Base-by-base conservation (phyloP, 2,329 filamentous ascomycete species). In the Macroventuria anomochaeta region DNA sequence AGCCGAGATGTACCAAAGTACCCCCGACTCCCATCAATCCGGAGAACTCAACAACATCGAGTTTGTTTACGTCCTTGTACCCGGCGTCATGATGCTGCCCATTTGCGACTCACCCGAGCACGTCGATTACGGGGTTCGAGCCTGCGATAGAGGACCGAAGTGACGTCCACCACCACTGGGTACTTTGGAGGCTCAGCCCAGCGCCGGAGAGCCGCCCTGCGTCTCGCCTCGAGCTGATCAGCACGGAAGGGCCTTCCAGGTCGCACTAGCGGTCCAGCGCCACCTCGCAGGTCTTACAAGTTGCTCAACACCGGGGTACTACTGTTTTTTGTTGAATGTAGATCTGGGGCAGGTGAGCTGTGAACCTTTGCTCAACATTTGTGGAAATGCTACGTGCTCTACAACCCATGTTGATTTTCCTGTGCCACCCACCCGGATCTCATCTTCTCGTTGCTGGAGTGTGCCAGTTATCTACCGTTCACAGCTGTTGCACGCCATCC, bases 151-250 rank as follows among this genome's bases (percentile, higher is more conserved):
- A n/a, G n/a, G n/a, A n/a, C n/a, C n/a, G n/a, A n/a, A n/a, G n/a
- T n/a, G n/a, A n/a, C n/a, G n/a, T n/a, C n/a, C n/a, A n/a, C n/a
- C n/a, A n/a, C n/a, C n/a, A 6, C 28, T 49, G 43, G 15, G 29
- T 33, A 41, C 46, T 29, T 36, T 20, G 34, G 37, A 20, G 37
- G 37, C 46, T 42, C 46, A 20, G n/a, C 11, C 8, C 12, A 17
- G 12, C 18, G 21, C 42, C 21, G 41, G 10, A 44, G 43, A 38
- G 43, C 34, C 28, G 28, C 46, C 44, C 21, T 40, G 44, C 31
- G 31, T 44, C 36, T 40, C 37, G 36, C 21, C 37, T 48, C 28
- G 37, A 47, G 34, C 44, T 33, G 44, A 40, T 48, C 34, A 11
- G 28, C 44, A 12, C n/a, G 36, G 20, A 20, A 8, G 8, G 44